Conservation (phyloP, 129 eudicot genomes). For the Flaveria robusta region DNA sequence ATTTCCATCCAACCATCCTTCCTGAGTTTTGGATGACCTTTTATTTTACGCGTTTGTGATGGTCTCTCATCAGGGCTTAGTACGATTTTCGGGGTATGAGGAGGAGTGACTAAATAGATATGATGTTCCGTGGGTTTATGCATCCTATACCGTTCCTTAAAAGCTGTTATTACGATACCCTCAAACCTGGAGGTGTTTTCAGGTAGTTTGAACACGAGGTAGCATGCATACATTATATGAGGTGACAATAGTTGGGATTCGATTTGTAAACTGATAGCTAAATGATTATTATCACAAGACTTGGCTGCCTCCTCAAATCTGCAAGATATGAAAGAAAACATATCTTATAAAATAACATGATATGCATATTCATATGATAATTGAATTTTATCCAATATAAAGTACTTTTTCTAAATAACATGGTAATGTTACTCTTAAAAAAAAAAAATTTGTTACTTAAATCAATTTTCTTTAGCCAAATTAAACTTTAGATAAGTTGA, state of each 20-base stretch:
- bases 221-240: slow-evolving; percentile 14
- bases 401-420: too few species aligned
- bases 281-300: not conserved
- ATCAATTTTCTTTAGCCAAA: too few species aligned
- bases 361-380: not conserved
- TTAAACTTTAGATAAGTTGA: too few species aligned
- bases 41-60: slow-evolving; percentile 20
- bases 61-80: not conserved
- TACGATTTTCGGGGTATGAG: not conserved
- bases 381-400: too few species aligned
- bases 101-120: slow-evolving; percentile 9
- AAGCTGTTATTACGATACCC: not conserved
- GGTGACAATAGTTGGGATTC: slow-evolving; percentile 10
- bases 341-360: not conserved
- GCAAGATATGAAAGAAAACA: not conserved
- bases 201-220: slow-evolving; percentile 30
- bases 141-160: not conserved
- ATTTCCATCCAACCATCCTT: slow-evolving; percentile 36
- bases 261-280: not conserved
- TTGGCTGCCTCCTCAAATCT: slow-evolving; percentile 12
- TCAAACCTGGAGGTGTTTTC: slow-evolving; percentile 1
- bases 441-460: too few species aligned
- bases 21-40: slow-evolving; percentile 36
- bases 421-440: too few species aligned
- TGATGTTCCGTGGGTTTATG: not conserved